Percentiles rank a stretch among this genome's conserved stretches.
These are phyloP conservation scores for Yamadazyma phyllophila DNA, from an alignment of 805 yeast genomes.

Conservation along the genomic window DNA sequence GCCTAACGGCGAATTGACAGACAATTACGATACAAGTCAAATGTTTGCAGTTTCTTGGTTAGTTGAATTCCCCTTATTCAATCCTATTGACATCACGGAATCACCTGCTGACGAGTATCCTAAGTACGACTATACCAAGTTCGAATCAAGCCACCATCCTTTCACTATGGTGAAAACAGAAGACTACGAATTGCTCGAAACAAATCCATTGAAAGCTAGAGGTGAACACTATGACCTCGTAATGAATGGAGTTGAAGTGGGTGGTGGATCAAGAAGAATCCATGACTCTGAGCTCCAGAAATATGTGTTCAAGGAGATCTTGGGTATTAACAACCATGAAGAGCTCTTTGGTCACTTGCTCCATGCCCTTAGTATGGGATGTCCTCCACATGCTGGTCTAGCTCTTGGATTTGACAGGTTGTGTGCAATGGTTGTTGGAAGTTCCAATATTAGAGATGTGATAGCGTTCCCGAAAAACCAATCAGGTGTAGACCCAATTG, in stretches of 20 bases:
- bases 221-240: conserved; percentile 97
- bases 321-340: conserved; percentile 58
- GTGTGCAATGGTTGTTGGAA: conserved; percentile 85
- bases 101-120: conserved; percentile 38
- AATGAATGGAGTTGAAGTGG: conserved; percentile 90
- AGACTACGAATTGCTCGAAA: conserved; percentile 57
- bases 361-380: conserved; percentile 79
- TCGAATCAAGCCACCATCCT: conserved; percentile 90
- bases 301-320: conserved; percentile 62
- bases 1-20: conserved; percentile 10
- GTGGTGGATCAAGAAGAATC: conserved; percentile 96
- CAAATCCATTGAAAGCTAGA: conserved; percentile 59
- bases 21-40: conserved; percentile 23
- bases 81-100: conserved; percentile 54
- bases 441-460: conserved; percentile 81
- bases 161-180: conserved; percentile 85
- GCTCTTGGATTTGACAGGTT: conserved; percentile 94
- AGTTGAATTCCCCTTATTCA: conserved; percentile 87
- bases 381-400: conserved; percentile 98
- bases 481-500: conserved; percentile 84
- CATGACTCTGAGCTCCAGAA: conserved; percentile 82
- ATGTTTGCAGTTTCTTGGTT: conserved; percentile 77
- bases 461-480: conserved; percentile 94
- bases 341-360: conserved; percentile 81
- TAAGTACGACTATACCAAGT: conserved; percentile 45